These are phyloP conservation scores for Phytophthora tentaculata DNA, from an alignment of 352 stramenopile species.

Conservation along the genomic window DNA sequence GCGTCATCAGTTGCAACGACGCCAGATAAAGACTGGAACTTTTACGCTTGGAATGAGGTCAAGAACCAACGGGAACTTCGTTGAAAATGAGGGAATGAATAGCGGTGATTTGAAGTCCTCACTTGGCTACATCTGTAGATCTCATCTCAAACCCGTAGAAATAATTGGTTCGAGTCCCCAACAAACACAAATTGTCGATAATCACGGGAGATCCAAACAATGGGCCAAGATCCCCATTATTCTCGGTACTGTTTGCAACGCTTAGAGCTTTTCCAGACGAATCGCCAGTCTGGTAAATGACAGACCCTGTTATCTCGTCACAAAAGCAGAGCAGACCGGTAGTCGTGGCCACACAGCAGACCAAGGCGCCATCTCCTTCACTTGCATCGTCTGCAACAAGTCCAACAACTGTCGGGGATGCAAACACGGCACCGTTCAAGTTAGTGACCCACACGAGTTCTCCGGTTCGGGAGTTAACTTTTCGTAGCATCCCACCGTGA, in stretches of 20 bases:
- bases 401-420: slow-evolving; percentile 46
- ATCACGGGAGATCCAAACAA: slow-evolving; percentile 69
- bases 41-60: slow-evolving; percentile 75
- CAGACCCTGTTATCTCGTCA: slow-evolving; percentile 44
- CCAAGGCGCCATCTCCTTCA: slow-evolving; percentile 4
- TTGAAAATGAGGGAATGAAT: background rate
- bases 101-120: background rate
- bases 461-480: slow-evolving; percentile 39
- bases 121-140: slow-evolving; percentile 21
- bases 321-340: slow-evolving; percentile 47
- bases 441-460: slow-evolving; percentile 42
- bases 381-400: background rate
- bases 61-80: slow-evolving; percentile 35
- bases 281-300: slow-evolving; percentile 32
- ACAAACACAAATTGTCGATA: slow-evolving; percentile 46
- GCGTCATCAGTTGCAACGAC: slow-evolving; percentile 60
- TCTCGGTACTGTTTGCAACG: background rate
- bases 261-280: slow-evolving; percentile 7
- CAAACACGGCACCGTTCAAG: slow-evolving; percentile 49
- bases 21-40: slow-evolving; percentile 72
- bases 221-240: slow-evolving; percentile 35
- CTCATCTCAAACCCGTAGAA: slow-evolving; percentile 44
- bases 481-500: slow-evolving; percentile 57
- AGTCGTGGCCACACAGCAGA: slow-evolving; percentile 56
- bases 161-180: slow-evolving; percentile 57